A percentile compares a stretch with the other conserved stretches of the same genome.
These are phyloP conservation scores for Ceratocystiopsis sp. DNA, from an alignment of 2,329 filamentous ascomycete species.

Conservation along the genomic window DNA sequence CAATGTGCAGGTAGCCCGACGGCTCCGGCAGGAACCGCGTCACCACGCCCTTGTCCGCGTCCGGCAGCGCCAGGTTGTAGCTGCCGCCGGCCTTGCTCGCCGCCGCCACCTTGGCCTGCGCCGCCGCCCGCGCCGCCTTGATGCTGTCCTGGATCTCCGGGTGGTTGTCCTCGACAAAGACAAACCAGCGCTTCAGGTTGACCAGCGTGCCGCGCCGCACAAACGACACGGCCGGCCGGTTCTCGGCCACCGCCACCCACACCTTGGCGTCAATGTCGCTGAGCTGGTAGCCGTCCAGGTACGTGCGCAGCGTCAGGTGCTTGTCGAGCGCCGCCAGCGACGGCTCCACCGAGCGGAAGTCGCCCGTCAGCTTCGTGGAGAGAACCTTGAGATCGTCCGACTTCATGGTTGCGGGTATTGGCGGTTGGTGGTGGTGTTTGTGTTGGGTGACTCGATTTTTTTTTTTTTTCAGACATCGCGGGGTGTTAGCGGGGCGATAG, in stretches of 20 bases:
- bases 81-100: conserved; percentile 63
- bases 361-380: conserved; percentile 34
- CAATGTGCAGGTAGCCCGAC: conserved; percentile 89
- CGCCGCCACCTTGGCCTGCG: conserved; percentile 50
- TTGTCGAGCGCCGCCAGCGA: conserved; percentile 65
- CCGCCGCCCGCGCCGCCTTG: conserved; percentile 51
- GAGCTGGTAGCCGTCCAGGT: conserved; percentile 65
- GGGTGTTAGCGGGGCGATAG: too few relatives aligned
- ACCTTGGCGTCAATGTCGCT: conserved; percentile 64
- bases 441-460: too few relatives aligned
- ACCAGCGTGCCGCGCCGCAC: conserved; percentile 61
- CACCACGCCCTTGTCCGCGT: conserved; percentile 76
- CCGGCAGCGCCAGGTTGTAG: conserved; percentile 76
- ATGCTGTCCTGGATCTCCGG: conserved; percentile 57
- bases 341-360: conserved; percentile 71
- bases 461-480: too few relatives aligned
- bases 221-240: conserved; percentile 67
- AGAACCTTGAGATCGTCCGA: conserved; percentile 36
- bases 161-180: conserved; percentile 65
- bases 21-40: conserved; percentile 90
- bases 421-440: not conserved
- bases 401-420: conserved; percentile 29
- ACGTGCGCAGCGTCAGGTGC: conserved; percentile 72
- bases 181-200: conserved; percentile 77
- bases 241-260: conserved; percentile 69